Evolutionary conservation across 805 yeast genomes (phyloP), one percentile per base, ranked within the genome.

Genomic region (Isabelozyma gotoi): DNA sequence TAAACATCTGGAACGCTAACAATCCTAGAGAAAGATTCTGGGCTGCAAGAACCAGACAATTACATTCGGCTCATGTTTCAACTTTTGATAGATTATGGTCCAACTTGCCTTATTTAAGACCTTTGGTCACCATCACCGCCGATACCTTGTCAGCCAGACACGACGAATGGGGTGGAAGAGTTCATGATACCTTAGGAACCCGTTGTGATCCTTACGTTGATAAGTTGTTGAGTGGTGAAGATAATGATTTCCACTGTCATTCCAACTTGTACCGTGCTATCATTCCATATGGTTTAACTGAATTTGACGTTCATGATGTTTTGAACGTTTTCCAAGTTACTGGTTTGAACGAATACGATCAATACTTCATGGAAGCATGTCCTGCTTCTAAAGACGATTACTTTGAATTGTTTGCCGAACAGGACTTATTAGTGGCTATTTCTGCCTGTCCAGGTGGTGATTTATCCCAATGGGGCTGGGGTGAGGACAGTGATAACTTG

Each of bases 381-480:
- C 88, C 88, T 1, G 82, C 87, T 2, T 65, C 73, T 29, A 61
- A 67, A 35, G 78, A 73, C 11, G 88, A 82, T 53, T 80, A 78
- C 57, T 81, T 82, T 52, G 87, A 82, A 59, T 71, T 80, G 57
- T 82, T 81, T 60, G 86, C 86, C 3, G 88, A 82, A 53, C 78
- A 77, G 38, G 87, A 82, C 53, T 61, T 82, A 45, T 61, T 82
- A 39, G 78, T 83, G 50, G 87, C 87, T 7, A 73, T 82, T 38
- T 74, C 81, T 43, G 82, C 86, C 7, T 82, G 86, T 58, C 87
- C 86, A 3, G 88, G 87, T 39, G 88, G 88, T 20, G 87, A 82
- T 59, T 64, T 82, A 46, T 77, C 83, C 20, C 68, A 71, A 40
- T 82, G 87, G 87, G 85, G 80, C 38, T 82, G 88, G 88, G 86